Percentiles rank a stretch among this genome's conserved stretches.
phyloP scores from a whole-genome alignment of 2,329 filamentous ascomycete species.

The Calonectria pteridis region DNA sequence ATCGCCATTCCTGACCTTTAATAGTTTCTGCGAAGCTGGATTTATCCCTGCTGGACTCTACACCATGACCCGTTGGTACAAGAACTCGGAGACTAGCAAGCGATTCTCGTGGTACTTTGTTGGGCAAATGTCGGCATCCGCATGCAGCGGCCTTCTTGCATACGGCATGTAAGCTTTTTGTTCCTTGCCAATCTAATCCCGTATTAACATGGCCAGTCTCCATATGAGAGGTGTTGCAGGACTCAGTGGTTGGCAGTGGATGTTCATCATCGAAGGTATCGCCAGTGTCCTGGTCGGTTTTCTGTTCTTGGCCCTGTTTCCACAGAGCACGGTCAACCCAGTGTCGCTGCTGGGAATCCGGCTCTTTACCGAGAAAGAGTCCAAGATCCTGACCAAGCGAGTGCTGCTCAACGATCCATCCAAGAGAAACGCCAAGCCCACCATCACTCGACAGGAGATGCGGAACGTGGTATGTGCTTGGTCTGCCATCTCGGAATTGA shows the following conservation, averaged over 20 bases:
- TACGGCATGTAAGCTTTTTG: conserved; percentile 49
- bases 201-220: conserved; percentile 20
- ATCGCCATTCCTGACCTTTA: background rate
- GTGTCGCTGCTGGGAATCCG: conserved; percentile 46
- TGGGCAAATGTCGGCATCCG: conserved; percentile 57
- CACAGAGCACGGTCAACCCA: conserved; percentile 42
- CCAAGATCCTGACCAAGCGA: conserved; percentile 49
- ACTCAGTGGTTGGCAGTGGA: conserved; percentile 43
- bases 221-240: conserved; percentile 42
- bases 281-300: conserved; percentile 48
- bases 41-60: conserved; percentile 55
- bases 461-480: conserved; percentile 47
- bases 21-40: conserved; percentile 48
- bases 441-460: conserved; percentile 49
- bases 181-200: too few relatives aligned
- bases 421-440: conserved; percentile 47
- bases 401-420: conserved; percentile 47
- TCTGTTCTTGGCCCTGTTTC: conserved; percentile 34
- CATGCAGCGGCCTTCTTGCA: conserved; percentile 44
- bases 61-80: conserved; percentile 63
- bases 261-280: conserved; percentile 49
- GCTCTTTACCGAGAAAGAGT: conserved; percentile 51
- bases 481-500: too few relatives aligned
- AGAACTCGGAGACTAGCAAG: conserved; percentile 58
- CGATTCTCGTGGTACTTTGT: conserved; percentile 60